These are phyloP conservation scores for Sphagnum fallax DNA, from an alignment of 228 moss, liverwort and hornwort species.

Conservation along the genomic window DNA sequence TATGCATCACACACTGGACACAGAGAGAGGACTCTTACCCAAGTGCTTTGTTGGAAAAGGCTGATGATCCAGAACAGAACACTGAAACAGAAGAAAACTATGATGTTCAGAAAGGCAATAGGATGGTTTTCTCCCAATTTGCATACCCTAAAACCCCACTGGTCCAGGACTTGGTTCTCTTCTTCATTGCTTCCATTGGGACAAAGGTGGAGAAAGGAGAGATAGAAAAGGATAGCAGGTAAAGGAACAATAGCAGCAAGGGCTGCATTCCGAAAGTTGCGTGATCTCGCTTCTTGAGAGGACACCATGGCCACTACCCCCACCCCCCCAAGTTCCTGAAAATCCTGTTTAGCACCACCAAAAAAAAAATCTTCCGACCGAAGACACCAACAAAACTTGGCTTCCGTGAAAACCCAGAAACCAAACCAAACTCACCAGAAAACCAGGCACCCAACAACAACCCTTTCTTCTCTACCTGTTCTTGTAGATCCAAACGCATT, in stretches of 20 bases:
- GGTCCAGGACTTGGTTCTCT: slow-evolving; percentile 1
- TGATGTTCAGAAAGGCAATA: slow-evolving; percentile 47
- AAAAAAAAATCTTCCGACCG: too few species aligned
- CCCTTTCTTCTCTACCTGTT: too few species aligned
- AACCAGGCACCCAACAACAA: too few species aligned
- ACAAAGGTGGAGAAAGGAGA: slow-evolving; percentile 34
- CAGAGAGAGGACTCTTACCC: slow-evolving; percentile 25
- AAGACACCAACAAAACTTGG: too few species aligned
- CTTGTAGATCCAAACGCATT: too few species aligned
- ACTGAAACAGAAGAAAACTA: slow-evolving; percentile 75
- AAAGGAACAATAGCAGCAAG: slow-evolving; percentile 45
- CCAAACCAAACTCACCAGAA: too few species aligned
- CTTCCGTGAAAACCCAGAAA: too few species aligned
- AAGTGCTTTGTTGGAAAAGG: slow-evolving; percentile 55
- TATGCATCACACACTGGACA: too few species aligned
- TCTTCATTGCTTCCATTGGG: slow-evolving; percentile 9
- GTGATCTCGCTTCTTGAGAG: neutral
- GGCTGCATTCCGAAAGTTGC: slow-evolving; percentile 34
- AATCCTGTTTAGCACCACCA: too few species aligned
- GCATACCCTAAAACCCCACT: slow-evolving; percentile 44
- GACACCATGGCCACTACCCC: too few species aligned
- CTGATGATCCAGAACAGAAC: slow-evolving; percentile 83
- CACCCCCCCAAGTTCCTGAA: too few species aligned
- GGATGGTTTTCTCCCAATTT: slow-evolving; percentile 60
- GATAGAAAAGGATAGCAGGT: slow-evolving; percentile 61